Evolutionary conservation across 1,284 basidiomycete genomes (phyloP), one percentile per base, ranked within the genome.

Genomic region (Porodaedalea pini): DNA sequence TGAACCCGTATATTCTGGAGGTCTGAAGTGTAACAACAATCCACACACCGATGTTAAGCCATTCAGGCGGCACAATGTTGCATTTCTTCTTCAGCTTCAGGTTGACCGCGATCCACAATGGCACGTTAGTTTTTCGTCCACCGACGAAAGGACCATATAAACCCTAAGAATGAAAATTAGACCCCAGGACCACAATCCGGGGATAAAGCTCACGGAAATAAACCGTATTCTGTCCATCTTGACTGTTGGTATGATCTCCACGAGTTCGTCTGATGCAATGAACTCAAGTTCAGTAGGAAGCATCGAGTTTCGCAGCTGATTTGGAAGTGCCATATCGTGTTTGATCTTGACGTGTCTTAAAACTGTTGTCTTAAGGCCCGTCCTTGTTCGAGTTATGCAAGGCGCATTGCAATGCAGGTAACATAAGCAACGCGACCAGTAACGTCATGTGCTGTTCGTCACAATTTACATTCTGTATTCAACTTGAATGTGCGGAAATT

Each of bases 11-110:
- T 4, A 40, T 44, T 36, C 6, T 34, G 7, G 32, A 6, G 32
- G 13, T 41, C 13, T 11, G 10, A 29, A 10, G 3, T 27, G 13
- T 11, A n/a, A 31, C 25, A 31, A 47, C 1, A 15, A 15, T 8
- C 6, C 3, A 73, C 86, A 58, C 61, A 94, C 95, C 94, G 50
- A 90, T 81, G 56, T 78, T 83, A 29, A 99, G 77, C 96, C 96
- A 99, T 25, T 82, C 78, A 1, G 96, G 96, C 0, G 92, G 79
- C 4, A 98, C 79, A 44, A 99, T 90, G 63, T 92, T 83, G 62
- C 96, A 98, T 71, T 96, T 96, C 66, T 90, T 88, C 77, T 97
- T 97, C 63, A 88, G 73, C 71, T 98, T 98, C 55, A 99, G 76
- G 65, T 96, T 93, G 4, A 92, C 75, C 0, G 94, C 96, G 73